phyloP scores from a whole-genome alignment of 768 basidiomycete genomes.

The Amanita muscaria region DNA sequence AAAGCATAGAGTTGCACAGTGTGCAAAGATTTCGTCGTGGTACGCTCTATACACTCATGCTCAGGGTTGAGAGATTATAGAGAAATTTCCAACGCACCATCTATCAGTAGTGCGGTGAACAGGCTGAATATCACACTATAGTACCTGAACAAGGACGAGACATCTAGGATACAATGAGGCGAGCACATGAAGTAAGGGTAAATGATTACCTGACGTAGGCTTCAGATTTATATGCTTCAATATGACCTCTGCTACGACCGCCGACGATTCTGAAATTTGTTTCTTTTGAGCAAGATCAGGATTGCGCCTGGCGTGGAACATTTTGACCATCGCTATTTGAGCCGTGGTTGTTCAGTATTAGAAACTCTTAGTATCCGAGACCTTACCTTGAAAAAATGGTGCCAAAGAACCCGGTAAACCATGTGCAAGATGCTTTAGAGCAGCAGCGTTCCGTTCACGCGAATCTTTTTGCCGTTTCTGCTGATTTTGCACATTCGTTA shows the following conservation, averaged over 20 bases:
- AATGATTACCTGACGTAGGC: conserved; percentile 38
- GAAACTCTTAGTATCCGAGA: background rate
- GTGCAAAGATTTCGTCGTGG: conserved; percentile 64
- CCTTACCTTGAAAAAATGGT: conserved; percentile 81
- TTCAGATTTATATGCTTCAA: conserved; percentile 52
- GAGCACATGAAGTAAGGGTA: background rate
- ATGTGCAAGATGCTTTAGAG: conserved; percentile 71
- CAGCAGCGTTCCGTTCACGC: conserved; percentile 59
- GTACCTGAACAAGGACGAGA: conserved; percentile 31
- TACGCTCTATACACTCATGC: conserved; percentile 49
- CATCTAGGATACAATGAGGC: conserved; percentile 14
- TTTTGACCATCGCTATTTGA: conserved; percentile 67
- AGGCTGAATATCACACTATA: conserved; percentile 40
- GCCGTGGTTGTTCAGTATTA: background rate
- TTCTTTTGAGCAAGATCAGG: conserved; percentile 68
- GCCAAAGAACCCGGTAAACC: conserved; percentile 67
- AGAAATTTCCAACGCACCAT: conserved; percentile 27
- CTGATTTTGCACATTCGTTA: conserved; percentile 14
- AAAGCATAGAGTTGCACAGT: conserved; percentile 76
- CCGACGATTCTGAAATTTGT: conserved; percentile 64
- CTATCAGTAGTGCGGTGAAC: conserved; percentile 36
- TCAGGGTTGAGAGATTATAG: conserved; percentile 5
- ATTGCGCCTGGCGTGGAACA: conserved; percentile 76
- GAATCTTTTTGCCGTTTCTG: conserved; percentile 34
- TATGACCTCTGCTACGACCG: conserved; percentile 63